phyloP scores from a whole-genome alignment of 805 yeast species.

The Saturnispora kantuleensis region DNA sequence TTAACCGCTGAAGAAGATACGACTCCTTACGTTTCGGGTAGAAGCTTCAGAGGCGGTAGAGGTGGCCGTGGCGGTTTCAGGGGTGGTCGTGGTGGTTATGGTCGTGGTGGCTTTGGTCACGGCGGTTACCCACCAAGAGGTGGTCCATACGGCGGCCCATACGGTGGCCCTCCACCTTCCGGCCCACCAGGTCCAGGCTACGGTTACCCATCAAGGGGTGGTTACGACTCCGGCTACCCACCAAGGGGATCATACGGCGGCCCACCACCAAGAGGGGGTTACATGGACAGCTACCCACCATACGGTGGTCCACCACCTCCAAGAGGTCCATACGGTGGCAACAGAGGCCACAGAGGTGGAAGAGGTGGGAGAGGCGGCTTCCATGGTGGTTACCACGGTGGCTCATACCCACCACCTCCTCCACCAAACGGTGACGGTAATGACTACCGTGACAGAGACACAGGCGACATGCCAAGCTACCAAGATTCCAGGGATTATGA shows the following conservation, averaged over 20 bases:
- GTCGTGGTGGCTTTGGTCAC: slow-evolving; percentile 32
- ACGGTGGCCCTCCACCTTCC: slow-evolving; percentile 23
- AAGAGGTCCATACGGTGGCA: slow-evolving; percentile 18
- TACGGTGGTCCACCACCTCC: slow-evolving; percentile 21
- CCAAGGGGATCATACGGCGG: too few species aligned
- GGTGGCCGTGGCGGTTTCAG: slow-evolving; percentile 36
- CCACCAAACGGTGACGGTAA: slow-evolving; percentile 15
- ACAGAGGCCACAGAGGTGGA: slow-evolving; percentile 14
- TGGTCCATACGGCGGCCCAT: slow-evolving; percentile 18
- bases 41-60: slow-evolving; percentile 19
- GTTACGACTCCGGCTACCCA: slow-evolving; percentile 2
- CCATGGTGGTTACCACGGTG: slow-evolving; percentile 15
- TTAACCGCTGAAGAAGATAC: slow-evolving; percentile 74
- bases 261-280: slow-evolving; percentile 26
- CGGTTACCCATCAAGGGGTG: slow-evolving; percentile 27
- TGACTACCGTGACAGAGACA: slow-evolving; percentile 7
- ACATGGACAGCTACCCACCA: slow-evolving; percentile 27
- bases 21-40: slow-evolving; percentile 36
- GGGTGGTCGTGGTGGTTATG: slow-evolving; percentile 35
- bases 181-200: slow-evolving; percentile 16
- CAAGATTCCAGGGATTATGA: slow-evolving; percentile 40
- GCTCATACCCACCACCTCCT: slow-evolving; percentile 11
- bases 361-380: slow-evolving; percentile 15
- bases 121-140: slow-evolving; percentile 13
- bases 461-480: slow-evolving; percentile 7